Percentiles rank a stretch among this genome's conserved stretches.
Conservation (phyloP, 805 yeast species). For the Ogataea trehaloabstinens region DNA sequence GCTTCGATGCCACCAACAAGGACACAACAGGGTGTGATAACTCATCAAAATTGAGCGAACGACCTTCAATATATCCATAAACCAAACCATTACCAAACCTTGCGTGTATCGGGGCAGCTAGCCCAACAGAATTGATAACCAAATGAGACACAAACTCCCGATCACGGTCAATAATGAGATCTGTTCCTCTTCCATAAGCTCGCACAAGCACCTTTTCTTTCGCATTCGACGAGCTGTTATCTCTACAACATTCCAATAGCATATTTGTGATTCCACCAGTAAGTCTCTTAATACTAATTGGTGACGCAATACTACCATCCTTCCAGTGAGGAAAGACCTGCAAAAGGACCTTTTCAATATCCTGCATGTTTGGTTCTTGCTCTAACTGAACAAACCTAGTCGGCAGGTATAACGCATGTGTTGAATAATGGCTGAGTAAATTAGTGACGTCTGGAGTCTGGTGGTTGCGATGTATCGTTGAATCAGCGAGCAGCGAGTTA, state of each 20-base stretch:
- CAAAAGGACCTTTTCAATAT: constrained; percentile 38
- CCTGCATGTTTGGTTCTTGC: constrained; percentile 31
- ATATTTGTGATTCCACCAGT: constrained; percentile 67
- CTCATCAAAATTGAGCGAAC: constrained; percentile 56
- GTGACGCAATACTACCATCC: constrained; percentile 8
- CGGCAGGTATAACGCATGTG: constrained; percentile 52
- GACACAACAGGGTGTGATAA: constrained; percentile 45
- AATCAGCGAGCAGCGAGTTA: not conserved
- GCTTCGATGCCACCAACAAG: constrained; percentile 58
- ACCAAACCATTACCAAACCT: constrained; percentile 70
- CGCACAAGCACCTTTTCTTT: constrained; percentile 53
- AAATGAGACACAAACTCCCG: constrained; percentile 72
- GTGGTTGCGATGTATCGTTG: not conserved
- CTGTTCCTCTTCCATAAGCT: constrained; percentile 74
- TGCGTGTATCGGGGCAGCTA: constrained; percentile 70
- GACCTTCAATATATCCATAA: constrained; percentile 66
- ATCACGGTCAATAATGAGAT: constrained; percentile 67
- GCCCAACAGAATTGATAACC: constrained; percentile 52
- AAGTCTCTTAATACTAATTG: constrained; percentile 40
- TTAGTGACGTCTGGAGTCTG: constrained; percentile 11
- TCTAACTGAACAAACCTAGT: constrained; percentile 38
- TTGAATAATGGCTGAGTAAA: constrained; percentile 31
- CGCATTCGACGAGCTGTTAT: constrained; percentile 7
- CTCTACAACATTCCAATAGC: constrained; percentile 46
- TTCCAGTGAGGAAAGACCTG: constrained; percentile 44